Evolutionary conservation across 2,329 filamentous ascomycete genomes (phyloP), one percentile per base, ranked within the genome.

Genomic region (Alternaria sp.): DNA sequence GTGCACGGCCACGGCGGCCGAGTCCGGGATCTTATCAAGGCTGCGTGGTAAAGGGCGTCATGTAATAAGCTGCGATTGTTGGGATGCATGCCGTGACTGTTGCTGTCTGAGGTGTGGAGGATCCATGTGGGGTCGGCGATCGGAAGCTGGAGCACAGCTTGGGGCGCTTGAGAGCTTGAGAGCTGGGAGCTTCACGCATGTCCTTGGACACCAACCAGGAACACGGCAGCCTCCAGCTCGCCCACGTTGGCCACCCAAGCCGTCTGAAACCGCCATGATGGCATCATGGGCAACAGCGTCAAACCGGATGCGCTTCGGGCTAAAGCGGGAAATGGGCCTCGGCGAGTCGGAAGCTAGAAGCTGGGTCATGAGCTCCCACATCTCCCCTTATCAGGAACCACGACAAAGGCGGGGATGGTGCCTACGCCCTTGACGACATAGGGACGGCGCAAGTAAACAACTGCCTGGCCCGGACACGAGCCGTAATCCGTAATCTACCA

Each of bases 211-310:
- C 32, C 45, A 56, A 50, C 50, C 60, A 60, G 55, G 51, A 59
- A 64, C 70, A 30, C 60, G 34, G 65, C 69, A 68, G 70, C 72
- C 67, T 71, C 70, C 72, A 70, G 67, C 68, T 65, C 64, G 69
- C 69, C 73, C 76, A 78, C 74, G 74, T 75, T 75, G 60, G 64
- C 63, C 63, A 67, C 49, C 66, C 68, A 50, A 56, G 73, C 70
- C 72, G 72, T 69, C 73, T 74, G 74, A 77, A 70, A 66, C 62
- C 63, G 48, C 62, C 64, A 73, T 72, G 68, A 73, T 75, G 72
- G 64, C 73, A 74, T 73, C 67, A 67, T 70, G 64, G 64, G 57
- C 60, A 49, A 60, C 56, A 63, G 62, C 63, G 62, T 67, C 70
- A 67, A 71, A 68, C 70, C 70, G 66, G 72, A 68, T 68, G 59